Conservation (phyloP, 2,329 filamentous ascomycete species). For the Nemania abortiva region DNA sequence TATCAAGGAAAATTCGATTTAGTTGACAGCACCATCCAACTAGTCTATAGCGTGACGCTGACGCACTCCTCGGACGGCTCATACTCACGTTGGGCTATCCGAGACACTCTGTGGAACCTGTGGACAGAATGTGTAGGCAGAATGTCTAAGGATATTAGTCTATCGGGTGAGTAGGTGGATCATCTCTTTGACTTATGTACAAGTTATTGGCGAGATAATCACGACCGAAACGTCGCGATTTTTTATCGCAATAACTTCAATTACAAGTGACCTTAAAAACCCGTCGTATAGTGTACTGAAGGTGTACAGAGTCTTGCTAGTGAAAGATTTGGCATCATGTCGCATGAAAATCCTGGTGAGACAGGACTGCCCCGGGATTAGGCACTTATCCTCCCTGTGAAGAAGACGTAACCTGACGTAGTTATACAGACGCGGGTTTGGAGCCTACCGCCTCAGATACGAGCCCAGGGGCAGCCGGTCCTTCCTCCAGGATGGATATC, state of each 20-base stretch:
- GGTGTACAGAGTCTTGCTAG: background rate
- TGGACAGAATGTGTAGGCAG: too few species aligned
- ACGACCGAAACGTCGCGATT: background rate
- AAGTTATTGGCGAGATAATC: background rate
- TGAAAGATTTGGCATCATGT: slow-evolving; percentile 14
- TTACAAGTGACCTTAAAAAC: background rate
- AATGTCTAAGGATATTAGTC: background rate
- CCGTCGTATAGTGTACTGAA: background rate
- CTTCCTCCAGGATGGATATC: slow-evolving; percentile 8
- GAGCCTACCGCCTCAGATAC: background rate
- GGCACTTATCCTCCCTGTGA: too few species aligned
- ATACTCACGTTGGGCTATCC: background rate
- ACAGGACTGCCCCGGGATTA: background rate
- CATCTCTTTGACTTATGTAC: background rate
- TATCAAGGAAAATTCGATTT: background rate
- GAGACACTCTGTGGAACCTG: slow-evolving; percentile 10
- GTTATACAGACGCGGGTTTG: background rate
- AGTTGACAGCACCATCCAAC: background rate
- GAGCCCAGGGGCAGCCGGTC: background rate
- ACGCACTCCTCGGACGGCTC: background rate
- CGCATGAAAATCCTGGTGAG: slow-evolving; percentile 20
- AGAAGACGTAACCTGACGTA: background rate
- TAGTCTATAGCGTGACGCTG: background rate
- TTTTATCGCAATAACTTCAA: background rate
- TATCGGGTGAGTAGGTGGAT: background rate